Evolutionary conservation across 805 yeast genomes (phyloP).

Genomic region (Grigorovia humatica): DNA sequence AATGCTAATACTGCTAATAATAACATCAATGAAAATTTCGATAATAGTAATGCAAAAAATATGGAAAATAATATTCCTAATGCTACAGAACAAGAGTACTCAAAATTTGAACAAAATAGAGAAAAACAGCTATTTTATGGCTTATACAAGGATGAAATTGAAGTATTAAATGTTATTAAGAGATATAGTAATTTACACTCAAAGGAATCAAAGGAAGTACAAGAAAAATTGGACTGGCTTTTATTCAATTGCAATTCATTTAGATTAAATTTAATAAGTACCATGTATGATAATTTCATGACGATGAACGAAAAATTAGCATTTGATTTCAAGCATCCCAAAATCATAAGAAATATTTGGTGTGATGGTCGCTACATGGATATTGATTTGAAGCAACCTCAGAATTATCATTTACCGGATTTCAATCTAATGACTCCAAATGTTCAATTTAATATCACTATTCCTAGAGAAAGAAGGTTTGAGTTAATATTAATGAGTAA

Average conservation of each 20-base stretch:
- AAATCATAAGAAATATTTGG: constrained; percentile 44
- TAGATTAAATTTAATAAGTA: constrained; percentile 41
- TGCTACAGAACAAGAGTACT: constrained; percentile 12
- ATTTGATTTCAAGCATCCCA: constrained; percentile 45
- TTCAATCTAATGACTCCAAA: constrained; percentile 15
- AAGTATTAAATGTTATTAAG: constrained; percentile 18
- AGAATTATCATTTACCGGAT: constrained; percentile 10
- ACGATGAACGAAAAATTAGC: constrained; percentile 45
- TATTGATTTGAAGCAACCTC: constrained; percentile 16
- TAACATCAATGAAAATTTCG: too few species aligned
- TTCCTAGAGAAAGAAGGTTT: constrained; percentile 30
- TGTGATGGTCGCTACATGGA: constrained; percentile 32
- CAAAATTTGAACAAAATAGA: constrained; percentile 18
- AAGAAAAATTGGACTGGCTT: constrained; percentile 33
- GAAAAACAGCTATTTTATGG: constrained; percentile 26
- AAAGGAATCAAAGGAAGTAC: constrained; percentile 31
- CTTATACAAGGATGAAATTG: constrained; percentile 17
- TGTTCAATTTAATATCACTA: constrained; percentile 21
- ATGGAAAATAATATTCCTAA: constrained; percentile 4
- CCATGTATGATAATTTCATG: constrained; percentile 41
- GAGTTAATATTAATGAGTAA: constrained; percentile 35
- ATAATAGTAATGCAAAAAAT: too few species aligned
- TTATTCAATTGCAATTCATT: constrained; percentile 32
- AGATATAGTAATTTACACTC: constrained; percentile 33
- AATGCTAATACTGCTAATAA: too few species aligned